A percentile compares a stretch with the other conserved stretches of the same genome.
phyloP scores from a whole-genome alignment of 257 asterid species.

The Capsicum chinense region DNA sequence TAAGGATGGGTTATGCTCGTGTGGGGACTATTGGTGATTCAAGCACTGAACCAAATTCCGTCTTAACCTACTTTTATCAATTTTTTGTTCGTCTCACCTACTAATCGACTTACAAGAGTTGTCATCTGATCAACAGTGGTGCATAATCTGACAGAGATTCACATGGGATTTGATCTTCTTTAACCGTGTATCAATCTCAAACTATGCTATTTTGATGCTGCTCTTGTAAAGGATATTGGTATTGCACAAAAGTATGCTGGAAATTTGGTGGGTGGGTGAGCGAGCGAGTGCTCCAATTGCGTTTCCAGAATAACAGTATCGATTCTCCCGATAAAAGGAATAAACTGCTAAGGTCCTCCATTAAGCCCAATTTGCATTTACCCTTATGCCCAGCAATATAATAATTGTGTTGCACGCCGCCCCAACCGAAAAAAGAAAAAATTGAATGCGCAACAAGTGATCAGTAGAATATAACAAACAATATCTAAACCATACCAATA shows the following conservation, averaged over 20 bases:
- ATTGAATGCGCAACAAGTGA: too few species aligned
- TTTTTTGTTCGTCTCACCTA: too few species aligned
- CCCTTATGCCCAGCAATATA: background rate
- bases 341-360: background rate
- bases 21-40: slow-evolving; percentile 83
- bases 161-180: background rate
- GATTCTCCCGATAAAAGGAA: background rate
- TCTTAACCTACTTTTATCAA: background rate
- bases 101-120: background rate
- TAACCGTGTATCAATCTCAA: background rate
- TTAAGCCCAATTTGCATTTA: background rate
- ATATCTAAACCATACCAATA: too few species aligned
- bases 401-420: too few species aligned
- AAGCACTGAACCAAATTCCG: background rate
- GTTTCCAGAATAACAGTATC: background rate
- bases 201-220: slow-evolving; percentile 1
- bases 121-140: slow-evolving; percentile 19
- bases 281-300: background rate
- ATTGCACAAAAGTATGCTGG: background rate
- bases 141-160: background rate
- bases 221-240: background rate
- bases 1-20: slow-evolving; percentile 75
- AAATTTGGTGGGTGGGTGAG: background rate
- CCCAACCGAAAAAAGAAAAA: too few species aligned
- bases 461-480: too few species aligned